Conservation (phyloP, 2,329 filamentous ascomycete genomes). For the Trichoderma sp. region DNA sequence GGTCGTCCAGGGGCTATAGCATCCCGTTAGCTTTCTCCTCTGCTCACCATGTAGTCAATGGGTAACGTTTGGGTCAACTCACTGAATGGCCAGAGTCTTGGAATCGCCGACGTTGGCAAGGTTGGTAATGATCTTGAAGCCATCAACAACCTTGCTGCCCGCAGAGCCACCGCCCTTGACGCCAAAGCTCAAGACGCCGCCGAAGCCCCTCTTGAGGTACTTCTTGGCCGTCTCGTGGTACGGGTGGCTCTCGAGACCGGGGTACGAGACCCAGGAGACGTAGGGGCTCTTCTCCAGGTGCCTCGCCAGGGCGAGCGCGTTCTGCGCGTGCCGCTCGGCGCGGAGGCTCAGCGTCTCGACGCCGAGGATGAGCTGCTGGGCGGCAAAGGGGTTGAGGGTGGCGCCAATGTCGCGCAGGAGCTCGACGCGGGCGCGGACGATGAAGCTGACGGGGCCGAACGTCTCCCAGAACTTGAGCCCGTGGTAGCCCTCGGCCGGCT, state of each 20-base stretch:
- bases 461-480: constrained; percentile 94
- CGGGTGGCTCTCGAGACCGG: constrained; percentile 78
- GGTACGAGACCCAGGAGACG: constrained; percentile 93
- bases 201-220: constrained; percentile 82
- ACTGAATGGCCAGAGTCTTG: constrained; percentile 90
- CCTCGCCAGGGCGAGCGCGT: constrained; percentile 75
- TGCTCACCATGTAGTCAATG: neutral
- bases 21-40: neutral
- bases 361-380: constrained; percentile 88
- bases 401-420: constrained; percentile 85
- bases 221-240: constrained; percentile 81
- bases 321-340: constrained; percentile 82
- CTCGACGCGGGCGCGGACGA: constrained; percentile 85
- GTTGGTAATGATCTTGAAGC: constrained; percentile 93
- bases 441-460: constrained; percentile 80
- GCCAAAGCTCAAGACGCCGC: constrained; percentile 90
- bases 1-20: constrained; percentile 74
- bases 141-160: constrained; percentile 86
- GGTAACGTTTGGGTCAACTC: constrained; percentile 30
- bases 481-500: constrained; percentile 87
- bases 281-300: constrained; percentile 83
- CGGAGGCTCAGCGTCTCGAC: constrained; percentile 87
- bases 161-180: constrained; percentile 85
- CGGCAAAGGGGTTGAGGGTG: constrained; percentile 83
- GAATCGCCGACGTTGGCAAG: constrained; percentile 94